Conservation (phyloP, 805 yeast species). For the Hanseniaspora pseudoguilliermondii region DNA sequence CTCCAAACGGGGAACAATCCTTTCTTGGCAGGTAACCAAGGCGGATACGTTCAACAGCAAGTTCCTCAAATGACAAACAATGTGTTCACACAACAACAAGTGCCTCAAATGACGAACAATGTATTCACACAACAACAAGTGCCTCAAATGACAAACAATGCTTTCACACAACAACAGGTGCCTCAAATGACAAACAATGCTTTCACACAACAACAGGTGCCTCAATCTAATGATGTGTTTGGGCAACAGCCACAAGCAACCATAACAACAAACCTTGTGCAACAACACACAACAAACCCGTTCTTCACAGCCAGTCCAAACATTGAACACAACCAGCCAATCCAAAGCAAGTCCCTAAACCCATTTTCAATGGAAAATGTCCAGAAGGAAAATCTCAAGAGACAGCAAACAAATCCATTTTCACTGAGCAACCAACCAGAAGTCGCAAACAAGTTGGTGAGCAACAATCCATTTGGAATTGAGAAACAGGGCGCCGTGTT, state of each 20-base stretch:
- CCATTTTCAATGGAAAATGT: conserved; percentile 29
- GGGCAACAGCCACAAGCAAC: conserved; percentile 7
- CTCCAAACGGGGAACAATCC: conserved; percentile 16
- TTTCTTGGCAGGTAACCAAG: conserved; percentile 16
- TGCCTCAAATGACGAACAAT: background rate
- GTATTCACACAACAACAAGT: conserved; percentile 13
- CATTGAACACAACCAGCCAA: conserved; percentile 17
- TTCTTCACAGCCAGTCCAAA: conserved; percentile 12
- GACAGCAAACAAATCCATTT: conserved; percentile 17
- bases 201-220: conserved; percentile 15
- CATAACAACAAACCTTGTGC: conserved; percentile 15
- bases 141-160: conserved; percentile 19
- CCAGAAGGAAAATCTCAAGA: conserved; percentile 16
- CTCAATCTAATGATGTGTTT: conserved; percentile 15
- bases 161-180: background rate
- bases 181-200: background rate
- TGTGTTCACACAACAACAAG: background rate
- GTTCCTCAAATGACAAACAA: background rate
- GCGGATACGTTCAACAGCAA: conserved; percentile 12
- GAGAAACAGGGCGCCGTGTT: background rate
- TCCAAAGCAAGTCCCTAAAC: conserved; percentile 27
- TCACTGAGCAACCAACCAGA: conserved; percentile 10
- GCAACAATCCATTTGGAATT: conserved; percentile 12
- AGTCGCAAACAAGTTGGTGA: background rate
- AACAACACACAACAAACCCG: conserved; percentile 12